A percentile compares a stretch with the other conserved stretches of the same genome.
These are phyloP conservation scores for Musa acuminata DNA, from an alignment of 176 grass and related monocot species.

Conservation along the genomic window DNA sequence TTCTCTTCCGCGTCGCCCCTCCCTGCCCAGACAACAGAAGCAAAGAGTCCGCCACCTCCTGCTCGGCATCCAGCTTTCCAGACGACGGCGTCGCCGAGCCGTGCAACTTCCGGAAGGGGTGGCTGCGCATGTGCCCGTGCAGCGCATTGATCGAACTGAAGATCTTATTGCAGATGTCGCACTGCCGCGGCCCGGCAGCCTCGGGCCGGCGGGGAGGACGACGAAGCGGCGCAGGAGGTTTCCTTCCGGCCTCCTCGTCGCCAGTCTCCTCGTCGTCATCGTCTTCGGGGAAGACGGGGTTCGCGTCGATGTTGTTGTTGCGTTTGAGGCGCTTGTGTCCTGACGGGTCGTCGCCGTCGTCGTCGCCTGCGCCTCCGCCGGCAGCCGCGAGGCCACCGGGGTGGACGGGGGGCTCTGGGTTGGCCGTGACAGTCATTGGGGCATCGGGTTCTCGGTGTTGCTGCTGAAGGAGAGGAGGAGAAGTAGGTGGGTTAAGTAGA, in stretches of 20 bases:
- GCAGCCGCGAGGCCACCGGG: background rate
- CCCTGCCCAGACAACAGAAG: background rate
- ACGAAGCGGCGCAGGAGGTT: background rate
- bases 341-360: background rate
- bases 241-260: background rate
- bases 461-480: no score
- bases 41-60: background rate
- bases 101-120: background rate
- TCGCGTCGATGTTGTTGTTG: no score
- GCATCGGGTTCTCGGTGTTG: no score
- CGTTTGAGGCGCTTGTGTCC: no score
- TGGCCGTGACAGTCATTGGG: no score
- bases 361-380: background rate
- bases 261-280: background rate
- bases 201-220: background rate
- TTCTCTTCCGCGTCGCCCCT: background rate
- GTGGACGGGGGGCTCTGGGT: background rate
- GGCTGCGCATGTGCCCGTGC: conserved; percentile 1
- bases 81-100: background rate
- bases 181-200: background rate
- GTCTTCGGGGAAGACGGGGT: background rate
- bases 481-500: no score
- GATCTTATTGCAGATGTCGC: background rate
- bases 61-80: background rate
- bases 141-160: background rate